These are phyloP conservation scores for Tuber umbilicatum DNA, from an alignment of 495 filamentous ascomycete genomes.

Conservation along the genomic window DNA sequence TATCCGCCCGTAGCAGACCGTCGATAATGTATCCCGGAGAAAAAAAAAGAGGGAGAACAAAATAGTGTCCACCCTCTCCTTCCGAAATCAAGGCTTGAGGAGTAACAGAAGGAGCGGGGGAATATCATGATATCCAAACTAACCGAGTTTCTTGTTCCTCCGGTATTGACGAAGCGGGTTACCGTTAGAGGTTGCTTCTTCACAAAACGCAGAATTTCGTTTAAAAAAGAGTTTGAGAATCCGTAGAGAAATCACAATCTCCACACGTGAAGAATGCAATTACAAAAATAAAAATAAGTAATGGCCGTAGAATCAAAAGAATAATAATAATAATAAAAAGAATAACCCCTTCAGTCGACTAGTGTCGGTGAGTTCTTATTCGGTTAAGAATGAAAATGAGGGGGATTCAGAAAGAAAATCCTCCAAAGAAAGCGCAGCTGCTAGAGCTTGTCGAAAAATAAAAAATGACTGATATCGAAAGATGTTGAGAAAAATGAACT, in stretches of 20 bases:
- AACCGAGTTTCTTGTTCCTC: conserved; percentile 33
- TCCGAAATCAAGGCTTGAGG: background rate
- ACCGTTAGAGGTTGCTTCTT: background rate
- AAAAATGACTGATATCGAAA: conserved; percentile 16
- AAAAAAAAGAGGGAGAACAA: background rate
- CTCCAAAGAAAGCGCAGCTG: conserved; percentile 23
- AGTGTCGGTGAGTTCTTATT: background rate
- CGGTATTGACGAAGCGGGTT: conserved; percentile 18
- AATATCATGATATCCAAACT: conserved; percentile 13
- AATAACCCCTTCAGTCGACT: conserved; percentile 7
- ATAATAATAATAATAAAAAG: conserved; percentile 12
- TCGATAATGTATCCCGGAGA: conserved; percentile 11
- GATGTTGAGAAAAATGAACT: conserved; percentile 12
- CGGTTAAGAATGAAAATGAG: background rate
- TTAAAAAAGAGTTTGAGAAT: conserved; percentile 22
- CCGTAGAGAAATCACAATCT: conserved; percentile 27
- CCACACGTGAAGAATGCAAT: conserved; percentile 30
- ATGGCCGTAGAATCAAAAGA: conserved; percentile 29
- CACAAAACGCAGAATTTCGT: conserved; percentile 28
- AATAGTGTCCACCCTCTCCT: background rate
- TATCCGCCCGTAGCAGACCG: conserved; percentile 13
- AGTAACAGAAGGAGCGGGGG: conserved; percentile 6
- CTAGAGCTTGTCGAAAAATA: conserved; percentile 23
- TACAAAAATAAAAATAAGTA: conserved; percentile 26
- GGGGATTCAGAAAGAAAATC: conserved; percentile 11